phyloP scores from a whole-genome alignment of 352 stramenopile species.

The Pythium graminicola region DNA sequence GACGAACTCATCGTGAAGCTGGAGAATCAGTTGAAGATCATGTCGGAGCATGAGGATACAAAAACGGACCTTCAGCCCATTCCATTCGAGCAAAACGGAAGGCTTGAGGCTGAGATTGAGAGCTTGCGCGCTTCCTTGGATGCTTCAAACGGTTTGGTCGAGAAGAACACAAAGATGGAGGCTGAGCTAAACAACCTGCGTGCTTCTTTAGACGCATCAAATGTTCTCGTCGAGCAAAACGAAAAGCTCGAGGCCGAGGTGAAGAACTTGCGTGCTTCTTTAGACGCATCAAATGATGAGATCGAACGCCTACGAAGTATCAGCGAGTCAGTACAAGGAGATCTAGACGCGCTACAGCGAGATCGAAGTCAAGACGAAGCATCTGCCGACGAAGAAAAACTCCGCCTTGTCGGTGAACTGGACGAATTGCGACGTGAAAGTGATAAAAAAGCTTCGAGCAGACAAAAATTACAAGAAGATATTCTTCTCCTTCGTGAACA shows the following conservation, averaged over 20 bases:
- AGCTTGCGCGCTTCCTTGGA: slow-evolving; percentile 1
- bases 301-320: neutral
- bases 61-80: neutral
- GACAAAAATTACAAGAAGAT: slow-evolving; percentile 28
- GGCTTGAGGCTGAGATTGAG: slow-evolving; percentile 22
- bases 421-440: neutral
- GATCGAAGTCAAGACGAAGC: neutral
- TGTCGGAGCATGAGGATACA: neutral
- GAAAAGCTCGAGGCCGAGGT: neutral
- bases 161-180: neutral
- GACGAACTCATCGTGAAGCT: slow-evolving; percentile 14
- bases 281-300: slow-evolving; percentile 4
- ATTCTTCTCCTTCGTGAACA: slow-evolving; percentile 21
- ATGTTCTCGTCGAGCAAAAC: neutral
- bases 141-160: neutral
- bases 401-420: neutral
- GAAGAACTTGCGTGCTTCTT: neutral
- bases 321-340: neutral
- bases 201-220: slow-evolving; percentile 3
- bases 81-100: slow-evolving; percentile 9
- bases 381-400: neutral
- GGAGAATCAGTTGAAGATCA: slow-evolving; percentile 5
- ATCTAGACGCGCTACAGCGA: neutral
- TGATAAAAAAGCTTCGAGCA: neutral
- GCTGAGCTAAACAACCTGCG: neutral